A percentile compares a stretch with the other conserved stretches of the same genome.
These are phyloP conservation scores for Melampsora occidentalis DNA, from an alignment of 1,284 basidiomycete genomes.

Conservation along the genomic window DNA sequence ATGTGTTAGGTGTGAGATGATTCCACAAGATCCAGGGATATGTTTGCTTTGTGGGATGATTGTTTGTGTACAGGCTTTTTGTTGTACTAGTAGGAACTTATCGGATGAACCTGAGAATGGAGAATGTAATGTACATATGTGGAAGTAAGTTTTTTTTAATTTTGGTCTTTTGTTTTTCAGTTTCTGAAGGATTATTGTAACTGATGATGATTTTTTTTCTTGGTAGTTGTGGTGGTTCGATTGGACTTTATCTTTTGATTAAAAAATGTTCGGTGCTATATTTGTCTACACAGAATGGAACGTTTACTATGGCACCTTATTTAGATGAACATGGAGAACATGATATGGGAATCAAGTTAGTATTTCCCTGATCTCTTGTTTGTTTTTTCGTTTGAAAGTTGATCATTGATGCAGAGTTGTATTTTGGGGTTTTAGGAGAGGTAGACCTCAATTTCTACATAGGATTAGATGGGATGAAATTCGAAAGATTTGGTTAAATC, in stretches of 20 bases:
- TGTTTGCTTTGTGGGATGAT: slow-evolving; percentile 86
- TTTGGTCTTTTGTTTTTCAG: not conserved
- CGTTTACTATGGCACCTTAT: slow-evolving; percentile 85
- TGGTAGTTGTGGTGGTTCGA: slow-evolving; percentile 77
- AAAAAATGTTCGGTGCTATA: slow-evolving; percentile 91
- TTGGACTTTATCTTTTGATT: slow-evolving; percentile 86
- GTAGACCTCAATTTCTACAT: slow-evolving; percentile 83
- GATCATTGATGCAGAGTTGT: not conserved
- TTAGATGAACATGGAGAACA: slow-evolving; percentile 92
- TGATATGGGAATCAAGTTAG: slow-evolving; percentile 84
- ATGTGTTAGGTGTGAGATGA: slow-evolving; percentile 74
- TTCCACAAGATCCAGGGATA: slow-evolving; percentile 81
- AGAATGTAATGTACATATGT: slow-evolving; percentile 92
- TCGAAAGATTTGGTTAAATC: slow-evolving; percentile 81
- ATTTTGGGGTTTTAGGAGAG: slow-evolving; percentile 61
- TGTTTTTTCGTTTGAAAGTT: not conserved
- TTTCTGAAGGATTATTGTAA: not conserved
- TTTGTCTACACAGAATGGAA: slow-evolving; percentile 81
- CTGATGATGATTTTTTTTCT: slow-evolving; percentile 43
- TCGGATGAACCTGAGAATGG: slow-evolving; percentile 61
- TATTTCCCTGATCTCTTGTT: slow-evolving; percentile 26
- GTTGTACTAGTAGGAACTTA: slow-evolving; percentile 73
- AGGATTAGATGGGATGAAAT: slow-evolving; percentile 85
- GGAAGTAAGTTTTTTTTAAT: slow-evolving; percentile 67
- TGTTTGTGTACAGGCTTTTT: slow-evolving; percentile 88